Evolutionary conservation across 176 grass and related monocot genomes (phyloP).

Genomic region (Aegilops umbellulata): DNA sequence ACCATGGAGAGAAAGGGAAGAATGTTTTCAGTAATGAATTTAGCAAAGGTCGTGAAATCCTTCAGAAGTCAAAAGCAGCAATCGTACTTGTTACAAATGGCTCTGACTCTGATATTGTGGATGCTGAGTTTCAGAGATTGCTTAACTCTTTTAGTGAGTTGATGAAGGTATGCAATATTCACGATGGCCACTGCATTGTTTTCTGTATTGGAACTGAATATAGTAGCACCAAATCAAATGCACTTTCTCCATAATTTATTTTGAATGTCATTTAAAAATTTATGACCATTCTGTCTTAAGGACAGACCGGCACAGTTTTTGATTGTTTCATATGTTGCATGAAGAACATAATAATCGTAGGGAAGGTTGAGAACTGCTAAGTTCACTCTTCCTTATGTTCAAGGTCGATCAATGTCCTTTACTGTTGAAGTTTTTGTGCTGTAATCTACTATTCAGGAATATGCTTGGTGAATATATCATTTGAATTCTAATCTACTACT

Average conservation of each 20-base stretch:
- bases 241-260: background rate
- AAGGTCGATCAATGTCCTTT: slow-evolving; percentile 6
- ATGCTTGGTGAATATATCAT: background rate
- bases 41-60: slow-evolving; percentile 46
- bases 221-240: background rate
- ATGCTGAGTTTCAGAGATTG: slow-evolving; percentile 46
- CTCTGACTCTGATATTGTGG: slow-evolving; percentile 34
- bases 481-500: background rate
- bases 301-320: background rate
- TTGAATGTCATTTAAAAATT: background rate
- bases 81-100: slow-evolving; percentile 61
- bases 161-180: slow-evolving; percentile 42
- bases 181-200: slow-evolving; percentile 1
- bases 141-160: slow-evolving; percentile 37
- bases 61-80: slow-evolving; percentile 76
- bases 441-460: background rate
- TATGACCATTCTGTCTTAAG: background rate
- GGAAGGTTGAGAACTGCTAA: background rate
- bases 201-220: background rate
- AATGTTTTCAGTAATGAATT: slow-evolving; percentile 56
- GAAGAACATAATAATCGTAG: slow-evolving; percentile 11
- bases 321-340: background rate
- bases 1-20: slow-evolving; percentile 45
- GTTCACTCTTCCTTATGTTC: background rate
- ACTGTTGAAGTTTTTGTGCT: background rate